A percentile compares a stretch with the other conserved stretches of the same genome.
These are phyloP conservation scores for Podila epigama DNA, from an alignment of 192 early-diverging fungal genomes.

Conservation along the genomic window DNA sequence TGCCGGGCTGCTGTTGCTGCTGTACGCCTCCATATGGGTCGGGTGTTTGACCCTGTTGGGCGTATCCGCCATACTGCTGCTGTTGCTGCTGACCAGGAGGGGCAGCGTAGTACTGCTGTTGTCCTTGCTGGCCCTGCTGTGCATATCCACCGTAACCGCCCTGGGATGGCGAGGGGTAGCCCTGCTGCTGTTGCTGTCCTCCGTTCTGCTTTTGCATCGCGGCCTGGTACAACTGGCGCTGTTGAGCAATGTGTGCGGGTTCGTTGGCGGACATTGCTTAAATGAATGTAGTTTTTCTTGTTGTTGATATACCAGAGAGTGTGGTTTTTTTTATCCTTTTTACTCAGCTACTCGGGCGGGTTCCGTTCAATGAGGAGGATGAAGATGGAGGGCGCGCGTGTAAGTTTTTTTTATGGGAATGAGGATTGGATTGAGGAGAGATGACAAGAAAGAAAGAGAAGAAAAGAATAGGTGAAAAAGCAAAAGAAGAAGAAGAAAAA, in stretches of 20 bases:
- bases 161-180: slow-evolving; percentile 4
- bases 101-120: slow-evolving; percentile 22
- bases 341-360: no score
- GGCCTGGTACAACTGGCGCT: slow-evolving; percentile 46
- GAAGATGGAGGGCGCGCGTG: neutral
- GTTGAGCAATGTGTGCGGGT: slow-evolving; percentile 47
- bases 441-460: neutral
- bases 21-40: slow-evolving; percentile 15
- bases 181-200: slow-evolving; percentile 19
- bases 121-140: slow-evolving; percentile 17
- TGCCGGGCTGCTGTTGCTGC: neutral
- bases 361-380: neutral
- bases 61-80: slow-evolving; percentile 30
- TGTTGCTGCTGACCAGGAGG: slow-evolving; percentile 1
- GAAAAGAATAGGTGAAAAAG: neutral
- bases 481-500: neutral
- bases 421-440: neutral
- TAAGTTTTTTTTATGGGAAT: neutral
- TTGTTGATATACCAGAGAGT: no score
- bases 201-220: slow-evolving; percentile 46
- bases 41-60: neutral
- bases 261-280: slow-evolving; percentile 39
- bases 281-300: neutral
- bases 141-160: slow-evolving; percentile 20
- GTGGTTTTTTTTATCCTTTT: no score